Conservation (phyloP, 176 grass and related monocot species). For the Phragmites australis region DNA sequence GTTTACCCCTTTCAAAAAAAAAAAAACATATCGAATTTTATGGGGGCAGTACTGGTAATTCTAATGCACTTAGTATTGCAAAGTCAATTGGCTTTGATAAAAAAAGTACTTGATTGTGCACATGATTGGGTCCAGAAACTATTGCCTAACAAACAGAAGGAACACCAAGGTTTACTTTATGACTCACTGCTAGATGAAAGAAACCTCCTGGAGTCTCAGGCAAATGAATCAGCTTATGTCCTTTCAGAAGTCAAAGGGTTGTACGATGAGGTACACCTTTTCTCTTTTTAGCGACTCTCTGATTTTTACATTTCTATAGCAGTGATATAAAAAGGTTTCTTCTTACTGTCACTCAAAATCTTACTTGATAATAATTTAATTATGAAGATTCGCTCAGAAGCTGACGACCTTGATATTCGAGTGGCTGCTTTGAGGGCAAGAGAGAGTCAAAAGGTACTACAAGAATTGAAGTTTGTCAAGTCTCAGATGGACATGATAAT, state of each 20-base stretch:
- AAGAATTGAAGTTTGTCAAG: slow-evolving; percentile 63
- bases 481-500: slow-evolving; percentile 71
- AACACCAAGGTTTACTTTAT: slow-evolving; percentile 74
- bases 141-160: slow-evolving; percentile 67
- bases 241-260: slow-evolving; percentile 54
- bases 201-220: slow-evolving; percentile 51
- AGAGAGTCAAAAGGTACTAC: slow-evolving; percentile 53
- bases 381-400: slow-evolving; percentile 52
- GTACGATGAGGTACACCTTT: slow-evolving; percentile 50
- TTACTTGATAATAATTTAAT: slow-evolving; percentile 14
- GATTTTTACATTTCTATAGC: neutral
- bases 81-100: slow-evolving; percentile 83
- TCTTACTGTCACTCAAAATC: neutral
- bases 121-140: slow-evolving; percentile 72
- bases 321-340: neutral
- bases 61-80: slow-evolving; percentile 74
- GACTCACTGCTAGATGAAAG: slow-evolving; percentile 56
- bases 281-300: neutral
- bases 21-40: slow-evolving; percentile 65
- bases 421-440: slow-evolving; percentile 48
- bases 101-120: slow-evolving; percentile 52
- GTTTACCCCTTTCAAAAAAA: too few species aligned
- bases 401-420: slow-evolving; percentile 58
- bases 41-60: slow-evolving; percentile 79
- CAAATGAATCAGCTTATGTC: slow-evolving; percentile 63